A percentile compares a stretch with the other conserved stretches of the same genome.
Evolutionary conservation across 1,284 basidiomycete genomes (phyloP).

Genomic region (Melampsora americana): DNA sequence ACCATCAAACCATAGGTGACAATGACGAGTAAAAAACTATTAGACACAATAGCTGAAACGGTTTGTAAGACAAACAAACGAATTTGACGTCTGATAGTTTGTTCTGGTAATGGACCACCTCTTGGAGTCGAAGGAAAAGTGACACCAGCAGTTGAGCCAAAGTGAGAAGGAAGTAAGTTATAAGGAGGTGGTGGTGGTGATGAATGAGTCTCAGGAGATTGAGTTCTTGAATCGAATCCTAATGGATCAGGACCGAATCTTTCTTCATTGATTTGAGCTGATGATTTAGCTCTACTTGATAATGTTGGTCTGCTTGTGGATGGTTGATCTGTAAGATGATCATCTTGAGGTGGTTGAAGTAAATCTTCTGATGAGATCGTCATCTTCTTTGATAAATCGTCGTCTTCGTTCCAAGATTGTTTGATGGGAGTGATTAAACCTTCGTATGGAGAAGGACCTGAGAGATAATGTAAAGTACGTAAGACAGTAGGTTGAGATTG

Average conservation of each 20-base stretch:
- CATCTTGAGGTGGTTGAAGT: neutral
- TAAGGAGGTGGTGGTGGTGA: neutral
- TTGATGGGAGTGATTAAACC: conserved; percentile 15
- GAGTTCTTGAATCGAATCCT: neutral
- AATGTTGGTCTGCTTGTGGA: neutral
- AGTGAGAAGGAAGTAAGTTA: conserved; percentile 49
- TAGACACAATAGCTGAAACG: conserved; percentile 58
- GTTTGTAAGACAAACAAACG: conserved; percentile 58
- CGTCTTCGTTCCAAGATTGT: neutral
- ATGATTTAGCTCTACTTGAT: neutral
- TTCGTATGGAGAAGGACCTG: conserved; percentile 12
- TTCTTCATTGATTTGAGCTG: neutral
- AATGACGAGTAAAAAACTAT: conserved; percentile 58
- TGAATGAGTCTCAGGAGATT: neutral
- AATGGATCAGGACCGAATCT: conserved; percentile 13
- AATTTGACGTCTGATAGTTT: conserved; percentile 50
- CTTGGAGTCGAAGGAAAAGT: conserved; percentile 51
- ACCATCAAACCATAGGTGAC: conserved; percentile 54
- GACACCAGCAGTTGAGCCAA: conserved; percentile 45
- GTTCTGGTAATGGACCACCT: conserved; percentile 49
- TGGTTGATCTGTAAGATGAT: neutral
- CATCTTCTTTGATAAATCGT: neutral
- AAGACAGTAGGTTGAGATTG: too few species aligned
- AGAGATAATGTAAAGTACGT: conserved; percentile 2
- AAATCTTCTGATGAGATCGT: neutral